A percentile compares a stretch with the other conserved stretches of the same genome.
phyloP scores from a whole-genome alignment of 2,329 filamentous ascomycete species.

The Pseudogymnoascus sp. region DNA sequence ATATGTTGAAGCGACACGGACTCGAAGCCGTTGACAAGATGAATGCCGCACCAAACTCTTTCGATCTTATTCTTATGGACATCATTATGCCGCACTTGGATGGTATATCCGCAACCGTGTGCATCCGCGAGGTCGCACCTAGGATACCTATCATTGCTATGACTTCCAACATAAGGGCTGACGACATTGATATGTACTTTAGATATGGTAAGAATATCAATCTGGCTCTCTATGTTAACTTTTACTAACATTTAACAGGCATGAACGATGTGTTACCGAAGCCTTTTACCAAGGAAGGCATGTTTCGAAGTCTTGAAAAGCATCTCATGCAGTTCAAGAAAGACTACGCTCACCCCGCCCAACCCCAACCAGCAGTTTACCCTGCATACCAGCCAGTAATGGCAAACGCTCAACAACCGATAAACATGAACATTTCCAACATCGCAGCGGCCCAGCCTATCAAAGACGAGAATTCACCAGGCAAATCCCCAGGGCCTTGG shows the following conservation, averaged over 20 bases:
- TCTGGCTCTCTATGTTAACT: constrained; percentile 3
- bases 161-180: constrained; percentile 95
- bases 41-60: constrained; percentile 42
- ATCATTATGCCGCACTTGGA: constrained; percentile 97
- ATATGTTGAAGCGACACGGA: constrained; percentile 61
- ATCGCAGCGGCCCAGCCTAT: constrained; percentile 24
- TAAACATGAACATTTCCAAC: constrained; percentile 26
- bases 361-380: constrained; percentile 21
- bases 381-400: constrained; percentile 13
- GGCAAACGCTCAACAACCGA: constrained; percentile 19
- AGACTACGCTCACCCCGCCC: constrained; percentile 30
- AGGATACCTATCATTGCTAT: constrained; percentile 90
- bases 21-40: constrained; percentile 88
- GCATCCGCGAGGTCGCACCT: constrained; percentile 80
- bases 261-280: constrained; percentile 98
- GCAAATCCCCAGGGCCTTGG: constrained; percentile 29
- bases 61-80: constrained; percentile 74
- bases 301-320: constrained; percentile 79
- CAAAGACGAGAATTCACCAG: constrained; percentile 28
- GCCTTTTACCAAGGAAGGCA: constrained; percentile 85
- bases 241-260: constrained; percentile 44
- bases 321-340: constrained; percentile 81
- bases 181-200: constrained; percentile 96
- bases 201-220: constrained; percentile 66
- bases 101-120: constrained; percentile 86